Conservation (phyloP, 805 yeast species). For the Schizosaccharomyces pombe region DNA sequence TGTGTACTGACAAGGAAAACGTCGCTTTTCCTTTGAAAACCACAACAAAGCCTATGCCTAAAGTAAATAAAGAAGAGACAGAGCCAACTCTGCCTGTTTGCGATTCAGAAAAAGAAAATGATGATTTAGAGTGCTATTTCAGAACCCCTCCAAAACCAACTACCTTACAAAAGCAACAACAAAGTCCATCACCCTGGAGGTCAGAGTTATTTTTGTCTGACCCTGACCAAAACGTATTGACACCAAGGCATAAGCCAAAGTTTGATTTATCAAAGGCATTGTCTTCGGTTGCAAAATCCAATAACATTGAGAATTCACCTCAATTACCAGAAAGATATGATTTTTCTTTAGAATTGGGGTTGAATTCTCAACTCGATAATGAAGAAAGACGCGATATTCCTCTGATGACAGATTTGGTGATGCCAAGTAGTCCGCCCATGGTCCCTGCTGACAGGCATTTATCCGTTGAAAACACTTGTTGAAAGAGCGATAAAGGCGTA, state of each 20-base stretch:
- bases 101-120: not conserved
- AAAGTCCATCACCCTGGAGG: conserved; percentile 2
- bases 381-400: not conserved
- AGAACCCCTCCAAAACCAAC: not conserved
- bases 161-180: not conserved
- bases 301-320: not conserved
- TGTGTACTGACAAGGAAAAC: not conserved
- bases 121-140: not conserved
- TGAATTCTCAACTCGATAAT: not conserved
- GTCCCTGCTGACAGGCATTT: not conserved
- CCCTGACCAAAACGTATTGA: not conserved
- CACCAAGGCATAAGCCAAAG: not conserved
- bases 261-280: not conserved
- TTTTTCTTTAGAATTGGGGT: not conserved
- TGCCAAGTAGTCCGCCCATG: conserved; percentile 2
- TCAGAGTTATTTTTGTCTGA: not conserved
- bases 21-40: too few relatives aligned
- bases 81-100: not conserved
- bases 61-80: not conserved
- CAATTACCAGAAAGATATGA: not conserved
- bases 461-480: too few relatives aligned
- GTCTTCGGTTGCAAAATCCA: not conserved
- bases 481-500: too few relatives aligned
- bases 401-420: not conserved
- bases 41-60: not conserved